A percentile compares a stretch with the other conserved stretches of the same genome.
Evolutionary conservation across 495 filamentous ascomycete genomes (phyloP).

Genomic region (Penicillium fimorum): DNA sequence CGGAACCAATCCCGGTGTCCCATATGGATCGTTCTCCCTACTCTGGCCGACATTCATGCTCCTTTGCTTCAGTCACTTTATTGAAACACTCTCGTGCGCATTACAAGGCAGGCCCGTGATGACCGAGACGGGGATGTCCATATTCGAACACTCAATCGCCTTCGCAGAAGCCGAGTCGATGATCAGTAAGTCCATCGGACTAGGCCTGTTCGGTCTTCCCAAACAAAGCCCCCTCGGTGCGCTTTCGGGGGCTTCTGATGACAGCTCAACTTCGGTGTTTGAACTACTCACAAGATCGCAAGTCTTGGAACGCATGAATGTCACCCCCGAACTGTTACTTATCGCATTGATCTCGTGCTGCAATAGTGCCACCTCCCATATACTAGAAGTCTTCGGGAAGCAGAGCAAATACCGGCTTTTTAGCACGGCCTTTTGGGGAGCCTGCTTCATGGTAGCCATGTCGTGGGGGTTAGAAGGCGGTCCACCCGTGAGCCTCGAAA

Average conservation of each 20-base stretch:
- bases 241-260: constrained; percentile 17
- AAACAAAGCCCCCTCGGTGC: constrained; percentile 35
- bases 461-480: constrained; percentile 66
- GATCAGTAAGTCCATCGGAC: constrained; percentile 70
- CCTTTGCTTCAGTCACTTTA: constrained; percentile 79
- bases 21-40: constrained; percentile 71
- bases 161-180: constrained; percentile 94
- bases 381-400: constrained; percentile 74
- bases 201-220: constrained; percentile 59
- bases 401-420: constrained; percentile 75
- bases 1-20: constrained; percentile 43
- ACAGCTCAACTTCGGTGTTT: constrained; percentile 29
- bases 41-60: constrained; percentile 87
- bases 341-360: constrained; percentile 84
- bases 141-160: constrained; percentile 93
- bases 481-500: constrained; percentile 43
- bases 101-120: constrained; percentile 78
- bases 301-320: constrained; percentile 64
- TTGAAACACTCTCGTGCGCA: constrained; percentile 82
- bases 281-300: constrained; percentile 41
- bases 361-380: constrained; percentile 82
- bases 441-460: constrained; percentile 82
- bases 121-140: constrained; percentile 91
- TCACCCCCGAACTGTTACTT: constrained; percentile 83
- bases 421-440: constrained; percentile 84